Conservation (phyloP, 345 rosid genomes). For the Eucalyptus erythrocorys region DNA sequence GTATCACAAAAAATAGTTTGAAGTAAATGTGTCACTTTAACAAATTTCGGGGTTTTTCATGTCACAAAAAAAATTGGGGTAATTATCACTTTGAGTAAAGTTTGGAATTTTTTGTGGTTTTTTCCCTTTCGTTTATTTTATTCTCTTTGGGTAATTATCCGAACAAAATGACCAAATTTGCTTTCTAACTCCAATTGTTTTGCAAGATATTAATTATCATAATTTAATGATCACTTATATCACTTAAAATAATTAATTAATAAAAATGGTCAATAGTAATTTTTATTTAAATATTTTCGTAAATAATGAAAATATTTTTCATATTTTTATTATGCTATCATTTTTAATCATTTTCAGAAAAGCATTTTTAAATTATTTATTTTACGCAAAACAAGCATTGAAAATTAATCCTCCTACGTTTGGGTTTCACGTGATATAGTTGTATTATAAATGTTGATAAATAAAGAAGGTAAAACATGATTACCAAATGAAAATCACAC, state of each 20-base stretch:
- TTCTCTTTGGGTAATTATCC: neutral
- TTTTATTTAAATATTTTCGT: neutral
- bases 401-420: neutral
- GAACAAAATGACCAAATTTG: neutral
- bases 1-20: too few species aligned
- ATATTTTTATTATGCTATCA: too few species aligned
- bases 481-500: neutral
- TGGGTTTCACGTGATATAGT: neutral
- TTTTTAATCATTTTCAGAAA: neutral
- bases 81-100: too few species aligned
- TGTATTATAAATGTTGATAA: neutral
- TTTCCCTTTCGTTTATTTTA: neutral
- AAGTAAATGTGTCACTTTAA: too few species aligned
- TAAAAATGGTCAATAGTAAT: fast-evolving
- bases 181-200: too few species aligned
- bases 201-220: too few species aligned
- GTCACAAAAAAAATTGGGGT: too few species aligned
- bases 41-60: too few species aligned
- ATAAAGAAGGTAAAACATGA: neutral
- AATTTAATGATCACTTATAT: neutral
- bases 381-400: neutral
- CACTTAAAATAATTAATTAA: neutral
- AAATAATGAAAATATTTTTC: neutral
- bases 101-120: too few species aligned
- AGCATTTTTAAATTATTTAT: neutral